A percentile compares a stretch with the other conserved stretches of the same genome.
phyloP scores from a whole-genome alignment of 1,139 yeast species.

The Candida sp. region DNA sequence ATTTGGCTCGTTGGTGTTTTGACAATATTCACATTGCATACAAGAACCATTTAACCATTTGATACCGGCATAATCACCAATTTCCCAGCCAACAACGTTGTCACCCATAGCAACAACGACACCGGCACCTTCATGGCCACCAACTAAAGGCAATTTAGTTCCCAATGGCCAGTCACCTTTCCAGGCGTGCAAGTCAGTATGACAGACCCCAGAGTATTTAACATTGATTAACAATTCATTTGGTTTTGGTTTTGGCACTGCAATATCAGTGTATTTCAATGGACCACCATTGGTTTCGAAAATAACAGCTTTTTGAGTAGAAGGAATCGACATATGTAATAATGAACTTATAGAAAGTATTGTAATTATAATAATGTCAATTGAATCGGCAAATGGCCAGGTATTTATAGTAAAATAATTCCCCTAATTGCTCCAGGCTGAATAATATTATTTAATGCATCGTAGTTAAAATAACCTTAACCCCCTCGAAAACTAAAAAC shows the following conservation, averaged over 20 bases:
- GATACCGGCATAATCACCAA: constrained; percentile 78
- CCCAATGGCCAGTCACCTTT: constrained; percentile 70
- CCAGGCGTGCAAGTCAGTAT: constrained; percentile 71
- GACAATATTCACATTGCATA: constrained; percentile 70
- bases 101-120: constrained; percentile 71
- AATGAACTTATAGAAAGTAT: background rate
- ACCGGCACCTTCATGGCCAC: constrained; percentile 91
- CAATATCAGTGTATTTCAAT: constrained; percentile 56
- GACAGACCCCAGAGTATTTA: constrained; percentile 67
- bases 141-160: constrained; percentile 66
- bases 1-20: constrained; percentile 63
- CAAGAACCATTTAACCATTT: constrained; percentile 76
- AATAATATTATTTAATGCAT: background rate
- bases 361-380: too few species aligned
- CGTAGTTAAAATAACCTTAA: background rate
- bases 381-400: background rate
- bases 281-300: constrained; percentile 70
- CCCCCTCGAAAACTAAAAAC: background rate
- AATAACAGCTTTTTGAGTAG: constrained; percentile 68
- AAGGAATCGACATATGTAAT: constrained; percentile 36
- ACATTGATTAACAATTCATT: constrained; percentile 61
- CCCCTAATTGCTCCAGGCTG: background rate
- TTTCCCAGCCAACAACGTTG: constrained; percentile 63
- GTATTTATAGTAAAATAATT: background rate
- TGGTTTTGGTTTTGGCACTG: constrained; percentile 59